Evolutionary conservation across 2,329 filamentous ascomycete species (phyloP), one percentile per base, ranked within the genome.

Genomic region (Trichoderma aggressivum): DNA sequence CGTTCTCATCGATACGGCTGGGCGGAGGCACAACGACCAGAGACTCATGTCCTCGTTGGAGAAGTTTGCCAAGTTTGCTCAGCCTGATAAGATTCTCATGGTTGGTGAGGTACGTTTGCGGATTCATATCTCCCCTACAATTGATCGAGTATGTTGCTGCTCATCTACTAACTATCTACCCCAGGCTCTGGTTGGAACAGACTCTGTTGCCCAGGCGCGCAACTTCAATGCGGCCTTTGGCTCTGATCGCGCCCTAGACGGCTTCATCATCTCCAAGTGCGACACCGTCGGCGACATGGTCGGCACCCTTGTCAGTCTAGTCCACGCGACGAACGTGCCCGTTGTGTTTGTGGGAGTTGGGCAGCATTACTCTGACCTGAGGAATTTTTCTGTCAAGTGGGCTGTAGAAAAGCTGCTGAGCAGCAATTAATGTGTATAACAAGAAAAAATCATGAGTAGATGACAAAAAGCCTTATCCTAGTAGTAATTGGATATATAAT

Each of bases 221-320:
- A 98, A 98, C 83, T 99, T 99, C 85, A 98, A 98, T 79, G 90
- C 91, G 47, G 92, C 93, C 2, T 98, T 99, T 82, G 97, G 96
- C 36, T 86, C 89, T 6, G 90, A 90, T 16, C 86, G 95, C 71
- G 88, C 89, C 32, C 86, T 99, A 47, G 97, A 99, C 82, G 96
- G 96, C 7, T 99, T 99, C 82, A 97, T 99, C 79, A 98, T 99
- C 76, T 95, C 92, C 72, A 99, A 99, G 82, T 98, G 96, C 80
- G 96, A 99, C 83, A 99, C 96, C 0, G 97, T 99, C 47, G 97
- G 96, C n/a, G 95, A 98, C 83, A 98, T 98, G 94, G 94, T 98
- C 56, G 94, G 88, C 75, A 98, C 95, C 3, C 85, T 99, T 74
- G 96, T 99, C 73, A 97, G 93, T 80, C 95, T 99, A 85, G 95